Base-by-base conservation (phyloP, 768 basidiomycete genomes). In the Lactarius pseudohatsudake region DNA sequence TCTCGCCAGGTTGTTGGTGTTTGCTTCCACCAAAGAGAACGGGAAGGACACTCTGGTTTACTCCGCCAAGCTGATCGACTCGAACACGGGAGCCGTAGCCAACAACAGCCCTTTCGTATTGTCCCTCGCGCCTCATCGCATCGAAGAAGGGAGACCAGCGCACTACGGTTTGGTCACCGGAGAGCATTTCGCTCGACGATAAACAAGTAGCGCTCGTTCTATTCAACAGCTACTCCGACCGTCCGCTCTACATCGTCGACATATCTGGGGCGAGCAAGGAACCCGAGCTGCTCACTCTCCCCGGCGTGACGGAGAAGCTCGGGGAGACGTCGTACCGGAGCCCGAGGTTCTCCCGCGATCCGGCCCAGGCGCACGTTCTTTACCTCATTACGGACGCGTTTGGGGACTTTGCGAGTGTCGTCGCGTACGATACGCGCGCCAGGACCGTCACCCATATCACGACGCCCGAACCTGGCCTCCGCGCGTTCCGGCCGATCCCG, bases 11-110 rank as follows among this genome's bases (percentile, higher is more conserved):
- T 53, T 81, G n/a, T 73, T 80, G 70, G 72, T 77, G 3, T 81
- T 78, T 66, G 68, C 73, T 36, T 81, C 78, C 30, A 80, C 81
- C 72, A 80, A 80, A 68, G 80, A 78, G 60, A 79, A 79, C 43
- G 71, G 73, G 41, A 75, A 70, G 1, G 79, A 80, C 66, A 77
- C 77, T 43, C 72, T 81, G 13, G 75, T 76, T 26, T 81, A 80
- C 69, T 55, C 76, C 62, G 71, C 79, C 30, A 70, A 65, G 47
- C 71, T 80, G 59, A 59, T 65, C 34, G 71, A 69, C 60, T 79
- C 79, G 4, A 65, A 75, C 26, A 76, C 77, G 0, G 75, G 74
- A 32, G 76, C 78, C 30, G 69, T 66, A 43, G 36, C 61, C 7
- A 66, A 79, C 45, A 72, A 75, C 1, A 66, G 69, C 16, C 71